Percentiles rank a stretch among this genome's conserved stretches.
These are phyloP conservation scores for Boletus speciosus DNA, from an alignment of 768 basidiomycete species.

Conservation along the genomic window DNA sequence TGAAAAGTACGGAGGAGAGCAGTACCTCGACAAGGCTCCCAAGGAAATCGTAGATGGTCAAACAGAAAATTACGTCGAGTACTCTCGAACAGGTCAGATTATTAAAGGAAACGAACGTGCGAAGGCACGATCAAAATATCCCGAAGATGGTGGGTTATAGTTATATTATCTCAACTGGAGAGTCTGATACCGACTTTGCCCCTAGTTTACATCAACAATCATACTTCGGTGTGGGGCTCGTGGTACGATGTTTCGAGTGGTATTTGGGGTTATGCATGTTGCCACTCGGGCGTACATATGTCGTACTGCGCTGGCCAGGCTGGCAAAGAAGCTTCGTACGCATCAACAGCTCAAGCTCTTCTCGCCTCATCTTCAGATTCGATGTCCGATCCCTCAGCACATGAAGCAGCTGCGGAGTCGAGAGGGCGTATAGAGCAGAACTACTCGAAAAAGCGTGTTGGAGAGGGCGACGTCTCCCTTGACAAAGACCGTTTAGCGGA, in stretches of 20 bases:
- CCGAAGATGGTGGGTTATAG: constrained; percentile 81
- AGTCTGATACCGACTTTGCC: neutral
- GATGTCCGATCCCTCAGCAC: constrained; percentile 27
- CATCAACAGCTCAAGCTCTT: constrained; percentile 71
- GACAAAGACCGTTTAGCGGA: constrained; percentile 66
- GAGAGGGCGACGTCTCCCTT: constrained; percentile 76
- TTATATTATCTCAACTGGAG: neutral
- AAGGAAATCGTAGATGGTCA: constrained; percentile 92
- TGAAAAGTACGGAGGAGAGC: constrained; percentile 89
- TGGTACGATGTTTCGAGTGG: constrained; percentile 74
- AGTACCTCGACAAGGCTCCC: constrained; percentile 87
- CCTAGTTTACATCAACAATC: constrained; percentile 86
- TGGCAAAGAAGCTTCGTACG: constrained; percentile 72
- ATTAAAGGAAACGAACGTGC: constrained; percentile 89
- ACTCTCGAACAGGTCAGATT: constrained; percentile 86
- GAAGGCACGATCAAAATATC: constrained; percentile 88
- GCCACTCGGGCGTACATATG: constrained; percentile 79
- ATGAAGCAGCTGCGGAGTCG: constrained; percentile 28
- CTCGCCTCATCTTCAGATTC: constrained; percentile 42
- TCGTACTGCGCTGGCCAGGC: constrained; percentile 91
- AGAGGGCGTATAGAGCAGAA: constrained; percentile 57
- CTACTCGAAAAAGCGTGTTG: constrained; percentile 74
- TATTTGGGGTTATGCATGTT: constrained; percentile 93
- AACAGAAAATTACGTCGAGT: constrained; percentile 97
- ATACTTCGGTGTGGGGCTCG: constrained; percentile 96